Conservation (phyloP, 495 filamentous ascomycete genomes). For the Lasiosphaeriaceae sp. region DNA sequence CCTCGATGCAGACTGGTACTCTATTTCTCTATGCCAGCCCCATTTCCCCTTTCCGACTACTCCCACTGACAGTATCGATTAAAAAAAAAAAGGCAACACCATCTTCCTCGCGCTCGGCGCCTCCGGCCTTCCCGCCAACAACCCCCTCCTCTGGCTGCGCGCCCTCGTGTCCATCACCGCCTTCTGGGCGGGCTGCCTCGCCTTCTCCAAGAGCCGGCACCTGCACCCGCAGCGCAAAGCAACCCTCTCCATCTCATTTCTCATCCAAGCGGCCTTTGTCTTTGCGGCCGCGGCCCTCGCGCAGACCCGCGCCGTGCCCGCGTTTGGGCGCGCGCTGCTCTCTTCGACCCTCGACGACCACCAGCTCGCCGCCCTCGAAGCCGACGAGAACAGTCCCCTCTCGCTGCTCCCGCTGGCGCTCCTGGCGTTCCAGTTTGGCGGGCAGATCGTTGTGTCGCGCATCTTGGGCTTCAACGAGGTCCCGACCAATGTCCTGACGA, state of each 20-base stretch:
- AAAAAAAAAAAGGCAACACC: constrained; percentile 50
- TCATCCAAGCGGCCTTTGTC: constrained; percentile 50
- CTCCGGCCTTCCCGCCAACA: constrained; percentile 44
- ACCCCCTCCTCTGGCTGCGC: constrained; percentile 61
- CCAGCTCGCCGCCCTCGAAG: not conserved
- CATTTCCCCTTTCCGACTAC: not conserved
- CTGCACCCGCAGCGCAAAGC: constrained; percentile 35
- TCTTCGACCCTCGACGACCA: not conserved
- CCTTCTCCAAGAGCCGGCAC: constrained; percentile 26
- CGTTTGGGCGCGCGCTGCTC: constrained; percentile 10
- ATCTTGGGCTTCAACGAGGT: constrained; percentile 64
- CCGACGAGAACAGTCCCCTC: constrained; percentile 6
- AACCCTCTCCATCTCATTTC: constrained; percentile 52
- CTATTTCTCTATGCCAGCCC: not conserved
- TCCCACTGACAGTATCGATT: not conserved
- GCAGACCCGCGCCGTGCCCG: constrained; percentile 23
- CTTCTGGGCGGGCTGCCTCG: constrained; percentile 55
- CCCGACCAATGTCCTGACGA: constrained; percentile 70
- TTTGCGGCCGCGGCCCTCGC: constrained; percentile 54
- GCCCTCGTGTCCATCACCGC: constrained; percentile 54
- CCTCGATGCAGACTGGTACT: constrained; percentile 59
- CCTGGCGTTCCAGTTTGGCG: constrained; percentile 67
- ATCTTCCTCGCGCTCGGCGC: constrained; percentile 65
- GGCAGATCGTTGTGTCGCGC: constrained; percentile 63
- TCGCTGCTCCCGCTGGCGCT: constrained; percentile 43